Evolutionary conservation across 352 stramenopile species (phyloP), one percentile per base, ranked within the genome.

Genomic region (Thraustochytrium striatum): DNA sequence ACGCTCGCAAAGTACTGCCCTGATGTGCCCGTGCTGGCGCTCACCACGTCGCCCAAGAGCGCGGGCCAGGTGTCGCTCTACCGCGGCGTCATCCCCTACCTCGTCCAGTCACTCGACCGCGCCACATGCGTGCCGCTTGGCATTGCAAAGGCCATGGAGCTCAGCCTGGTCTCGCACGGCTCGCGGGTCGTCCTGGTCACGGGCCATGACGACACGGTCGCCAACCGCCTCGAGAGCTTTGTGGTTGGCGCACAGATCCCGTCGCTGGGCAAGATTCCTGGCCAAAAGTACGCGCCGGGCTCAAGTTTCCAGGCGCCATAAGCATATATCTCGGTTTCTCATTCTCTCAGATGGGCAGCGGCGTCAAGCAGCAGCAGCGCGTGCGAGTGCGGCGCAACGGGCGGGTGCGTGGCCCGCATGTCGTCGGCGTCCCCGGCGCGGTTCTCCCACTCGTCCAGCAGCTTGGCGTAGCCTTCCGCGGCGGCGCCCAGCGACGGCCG

Each of bases 1-100:
- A 84, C 97, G 73, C 90, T 99, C 55, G 88, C 94, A 73, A 98
- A 98, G 84, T 98, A 97, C 88, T 88, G 91, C 36, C 55, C 69
- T 21, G 53, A 30, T 25, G 69, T 82, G 9, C 79, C 79, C 36
- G 72, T 83, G 58, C 79, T 83, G 33, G 69, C 81, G 3, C 57
- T 83, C 57, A 28, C 92, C 92, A 16, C 82, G 82, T 55, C 85
- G 90, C 84, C 90, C 89, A 44, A 94, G 97, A 55, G 83, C 96
- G 32, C 92, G 90, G n/a, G 86, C 96, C 53, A 97, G 91, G 13
- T 88, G 89, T n/a, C 81, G 0, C 72, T 83, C 28, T 81, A 83
- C 72, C 79, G 79, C n/a, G 81, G 79, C 61, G 79, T 83, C 43
- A 83, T 81, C 28, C 79, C 79, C 0, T 83, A 83, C 58, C 41